A percentile compares a stretch with the other conserved stretches of the same genome.
These are phyloP conservation scores for Hericium coralloides DNA, from an alignment of 768 basidiomycete genomes.

Conservation along the genomic window DNA sequence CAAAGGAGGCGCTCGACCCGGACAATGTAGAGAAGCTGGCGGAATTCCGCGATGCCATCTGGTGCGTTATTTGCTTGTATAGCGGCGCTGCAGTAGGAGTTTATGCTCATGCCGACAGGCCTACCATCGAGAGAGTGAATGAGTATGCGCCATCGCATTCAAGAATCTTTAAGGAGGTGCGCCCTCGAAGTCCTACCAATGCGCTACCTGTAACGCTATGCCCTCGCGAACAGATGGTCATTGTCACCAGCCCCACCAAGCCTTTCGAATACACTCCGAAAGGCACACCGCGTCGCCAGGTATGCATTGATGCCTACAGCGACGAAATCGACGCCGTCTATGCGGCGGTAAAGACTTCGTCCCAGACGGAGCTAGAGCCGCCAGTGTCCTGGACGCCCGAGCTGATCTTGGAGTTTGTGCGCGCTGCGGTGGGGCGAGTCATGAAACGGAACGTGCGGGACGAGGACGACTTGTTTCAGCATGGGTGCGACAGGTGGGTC, in stretches of 20 bases:
- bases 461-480: background rate
- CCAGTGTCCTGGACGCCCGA: background rate
- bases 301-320: background rate
- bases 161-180: slow-evolving; percentile 17
- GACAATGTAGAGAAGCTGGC: background rate
- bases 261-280: slow-evolving; percentile 14
- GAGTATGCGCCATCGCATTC: slow-evolving; percentile 11
- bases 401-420: background rate
- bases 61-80: background rate
- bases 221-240: slow-evolving; percentile 10
- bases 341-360: background rate
- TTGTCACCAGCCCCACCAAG: slow-evolving; percentile 12
- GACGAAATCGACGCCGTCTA: slow-evolving; percentile 10
- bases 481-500: background rate
- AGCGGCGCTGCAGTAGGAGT: background rate
- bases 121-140: slow-evolving; percentile 14
- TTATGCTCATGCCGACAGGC: background rate
- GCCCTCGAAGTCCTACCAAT: background rate
- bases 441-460: background rate
- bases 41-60: background rate
- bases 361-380: background rate
- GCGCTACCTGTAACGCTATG: background rate
- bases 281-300: slow-evolving; percentile 8
- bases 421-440: background rate
- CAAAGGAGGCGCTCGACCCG: background rate